Conservation (phyloP, 1,284 basidiomycete species). For the Mycosarcoma mackinlayi region DNA sequence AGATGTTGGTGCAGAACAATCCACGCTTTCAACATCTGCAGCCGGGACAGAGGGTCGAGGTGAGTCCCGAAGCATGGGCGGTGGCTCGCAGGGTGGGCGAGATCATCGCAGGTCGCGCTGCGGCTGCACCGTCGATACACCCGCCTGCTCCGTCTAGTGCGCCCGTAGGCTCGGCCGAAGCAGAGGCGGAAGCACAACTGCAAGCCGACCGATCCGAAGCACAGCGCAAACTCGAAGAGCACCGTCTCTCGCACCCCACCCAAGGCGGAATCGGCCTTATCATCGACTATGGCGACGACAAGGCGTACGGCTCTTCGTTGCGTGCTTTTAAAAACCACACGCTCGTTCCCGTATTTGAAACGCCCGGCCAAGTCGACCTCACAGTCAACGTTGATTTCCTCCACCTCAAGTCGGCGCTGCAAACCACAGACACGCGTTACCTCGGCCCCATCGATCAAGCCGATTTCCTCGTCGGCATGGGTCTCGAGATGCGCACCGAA, state of each 20-base stretch:
- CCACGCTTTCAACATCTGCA: slow-evolving; percentile 53
- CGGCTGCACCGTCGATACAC: slow-evolving; percentile 7
- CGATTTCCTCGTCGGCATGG: slow-evolving; percentile 74
- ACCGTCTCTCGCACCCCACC: slow-evolving; percentile 33
- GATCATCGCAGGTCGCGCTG: slow-evolving; percentile 55
- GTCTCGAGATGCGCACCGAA: slow-evolving; percentile 75
- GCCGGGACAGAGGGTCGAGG: slow-evolving; percentile 64
- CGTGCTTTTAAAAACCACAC: slow-evolving; percentile 91
- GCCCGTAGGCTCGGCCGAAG: slow-evolving; percentile 7
- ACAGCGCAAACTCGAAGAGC: slow-evolving; percentile 5
- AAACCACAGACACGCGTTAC: slow-evolving; percentile 66
- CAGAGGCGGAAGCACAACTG: slow-evolving; percentile 23
- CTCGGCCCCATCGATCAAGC: slow-evolving; percentile 79
- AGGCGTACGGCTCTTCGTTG: slow-evolving; percentile 80
- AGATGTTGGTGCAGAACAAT: slow-evolving; percentile 69
- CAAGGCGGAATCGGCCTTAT: slow-evolving; percentile 82
- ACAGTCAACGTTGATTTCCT: slow-evolving; percentile 97
- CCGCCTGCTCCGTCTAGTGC: neutral
- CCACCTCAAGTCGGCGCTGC: slow-evolving; percentile 82
- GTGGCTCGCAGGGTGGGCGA: slow-evolving; percentile 61
- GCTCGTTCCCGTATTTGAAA: slow-evolving; percentile 84
- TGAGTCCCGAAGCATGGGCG: slow-evolving; percentile 62
- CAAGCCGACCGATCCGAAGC: slow-evolving; percentile 7
- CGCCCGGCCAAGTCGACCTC: slow-evolving; percentile 88
- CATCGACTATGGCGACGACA: slow-evolving; percentile 88